A percentile compares a stretch with the other conserved stretches of the same genome.
Conservation (phyloP, 805 yeast genomes). For the Brettanomyces sp. region DNA sequence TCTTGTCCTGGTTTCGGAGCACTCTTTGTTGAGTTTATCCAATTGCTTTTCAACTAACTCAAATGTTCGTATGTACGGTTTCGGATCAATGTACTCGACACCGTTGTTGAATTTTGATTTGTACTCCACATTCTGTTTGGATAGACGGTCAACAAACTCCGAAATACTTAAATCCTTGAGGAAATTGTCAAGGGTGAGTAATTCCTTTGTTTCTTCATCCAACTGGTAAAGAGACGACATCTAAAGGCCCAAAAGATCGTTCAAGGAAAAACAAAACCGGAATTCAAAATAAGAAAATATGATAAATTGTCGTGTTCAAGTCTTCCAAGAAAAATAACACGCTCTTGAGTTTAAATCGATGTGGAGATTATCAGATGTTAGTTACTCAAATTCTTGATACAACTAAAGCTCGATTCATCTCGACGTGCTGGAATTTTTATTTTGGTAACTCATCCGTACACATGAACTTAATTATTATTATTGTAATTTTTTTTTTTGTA, state of each 20-base stretch:
- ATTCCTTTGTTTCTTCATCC: constrained; percentile 50
- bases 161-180: constrained; percentile 62
- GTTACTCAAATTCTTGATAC: no score
- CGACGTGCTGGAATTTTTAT: no score
- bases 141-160: constrained; percentile 72
- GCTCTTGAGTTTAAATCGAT: no score
- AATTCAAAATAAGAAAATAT: background rate
- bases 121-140: constrained; percentile 25
- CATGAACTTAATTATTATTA: no score
- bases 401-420: no score
- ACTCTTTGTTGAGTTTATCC: constrained; percentile 48
- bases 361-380: no score
- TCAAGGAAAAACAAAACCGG: background rate
- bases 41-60: constrained; percentile 76
- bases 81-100: constrained; percentile 48
- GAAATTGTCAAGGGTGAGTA: constrained; percentile 53
- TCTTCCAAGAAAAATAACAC: no score
- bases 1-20: constrained; percentile 38
- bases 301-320: no score
- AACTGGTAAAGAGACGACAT: constrained; percentile 25
- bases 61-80: constrained; percentile 88
- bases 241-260: background rate
- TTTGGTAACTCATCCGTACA: no score
- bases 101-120: constrained; percentile 26
- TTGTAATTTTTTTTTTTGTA: no score